Evolutionary conservation across 768 basidiomycete species (phyloP), one percentile per base, ranked within the genome.

Genomic region (Pleurotus giganteus): DNA sequence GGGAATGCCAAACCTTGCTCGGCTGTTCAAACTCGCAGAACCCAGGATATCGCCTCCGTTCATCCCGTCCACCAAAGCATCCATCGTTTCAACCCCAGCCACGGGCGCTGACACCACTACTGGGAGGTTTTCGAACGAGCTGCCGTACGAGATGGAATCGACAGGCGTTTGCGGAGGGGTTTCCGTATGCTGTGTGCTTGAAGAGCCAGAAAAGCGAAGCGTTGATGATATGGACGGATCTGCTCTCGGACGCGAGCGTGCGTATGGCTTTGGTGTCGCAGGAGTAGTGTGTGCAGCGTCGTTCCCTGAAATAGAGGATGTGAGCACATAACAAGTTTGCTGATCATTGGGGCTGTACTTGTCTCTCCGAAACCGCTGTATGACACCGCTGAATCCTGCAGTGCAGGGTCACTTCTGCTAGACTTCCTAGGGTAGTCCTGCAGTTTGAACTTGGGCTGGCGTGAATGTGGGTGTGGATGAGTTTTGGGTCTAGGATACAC

Each of bases 51-150:
- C 85, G 41, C 78, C 80, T 28, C 86, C 86, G 63, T 93, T 94
- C 91, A 94, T 93, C 7, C 88, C 89, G 60, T 92, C 91, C 5
- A 94, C 91, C 51, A 94, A 69, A 11, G 91, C 91, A 65, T 94
- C 91, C 85, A 94, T 88, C 7, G 84, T 84, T 71, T 92, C 91
- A 7, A 94, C 89, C 2, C 89, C 90, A 4, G 89, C 68, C 5
- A 88, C 71, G 3, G 89, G 89, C 17, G 90, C 89, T 41, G 89
- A 81, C 17, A 93, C 90, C 24, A 89, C 66, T 23, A 86, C 85
- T 13, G 85, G 75, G 60, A 85, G 82, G 46, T 79, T 68, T 47
- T 80, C 75, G 43, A 80, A 69, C 15, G 73, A 79, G 42, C 76
- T 74, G 36, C 56, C 67, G 23, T 72, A 72, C 19, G 66, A 62